Evolutionary conservation across 495 filamentous ascomycete species (phyloP).

Genomic region (Lophiostoma macrostomum): DNA sequence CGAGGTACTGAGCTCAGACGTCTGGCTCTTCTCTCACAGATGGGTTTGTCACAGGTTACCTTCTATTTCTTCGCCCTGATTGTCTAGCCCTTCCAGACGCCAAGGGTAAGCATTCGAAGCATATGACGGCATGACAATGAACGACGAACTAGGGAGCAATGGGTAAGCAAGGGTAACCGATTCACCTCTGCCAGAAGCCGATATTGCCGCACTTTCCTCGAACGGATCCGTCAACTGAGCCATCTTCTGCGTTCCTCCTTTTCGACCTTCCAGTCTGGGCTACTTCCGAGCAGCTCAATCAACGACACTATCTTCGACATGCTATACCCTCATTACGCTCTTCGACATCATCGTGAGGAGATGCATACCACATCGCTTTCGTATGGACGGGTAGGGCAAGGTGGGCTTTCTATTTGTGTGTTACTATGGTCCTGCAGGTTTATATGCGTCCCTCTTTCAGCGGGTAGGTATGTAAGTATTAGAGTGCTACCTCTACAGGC

Average conservation of each 20-base stretch:
- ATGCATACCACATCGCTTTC: not conserved
- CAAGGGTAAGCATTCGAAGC: conserved; percentile 48
- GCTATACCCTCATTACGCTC: not conserved
- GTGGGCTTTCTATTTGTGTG: conserved; percentile 15
- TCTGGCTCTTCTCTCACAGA: conserved; percentile 7
- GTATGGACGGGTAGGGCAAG: conserved; percentile 21
- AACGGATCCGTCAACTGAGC: too few relatives aligned
- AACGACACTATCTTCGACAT: not conserved
- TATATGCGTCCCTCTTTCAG: conserved; percentile 53
- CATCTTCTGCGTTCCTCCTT: not conserved
- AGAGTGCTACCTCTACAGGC: not conserved
- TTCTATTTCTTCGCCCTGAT: conserved; percentile 13
- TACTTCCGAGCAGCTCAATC: not conserved
- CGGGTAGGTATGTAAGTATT: conserved; percentile 61
- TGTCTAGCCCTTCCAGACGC: conserved; percentile 53
- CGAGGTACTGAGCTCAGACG: conserved; percentile 31
- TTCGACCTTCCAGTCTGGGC: not conserved
- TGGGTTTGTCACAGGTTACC: conserved; percentile 41
- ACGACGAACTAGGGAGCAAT: not conserved
- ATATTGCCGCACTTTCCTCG: too few relatives aligned
- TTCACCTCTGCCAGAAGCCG: too few relatives aligned
- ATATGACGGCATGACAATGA: conserved; percentile 33
- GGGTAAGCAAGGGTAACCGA: conserved; percentile 31
- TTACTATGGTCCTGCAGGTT: not conserved
- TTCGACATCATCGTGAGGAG: not conserved